Evolutionary conservation across 1,284 basidiomycete genomes (phyloP).

Genomic region (Cryptococcus floricola): DNA sequence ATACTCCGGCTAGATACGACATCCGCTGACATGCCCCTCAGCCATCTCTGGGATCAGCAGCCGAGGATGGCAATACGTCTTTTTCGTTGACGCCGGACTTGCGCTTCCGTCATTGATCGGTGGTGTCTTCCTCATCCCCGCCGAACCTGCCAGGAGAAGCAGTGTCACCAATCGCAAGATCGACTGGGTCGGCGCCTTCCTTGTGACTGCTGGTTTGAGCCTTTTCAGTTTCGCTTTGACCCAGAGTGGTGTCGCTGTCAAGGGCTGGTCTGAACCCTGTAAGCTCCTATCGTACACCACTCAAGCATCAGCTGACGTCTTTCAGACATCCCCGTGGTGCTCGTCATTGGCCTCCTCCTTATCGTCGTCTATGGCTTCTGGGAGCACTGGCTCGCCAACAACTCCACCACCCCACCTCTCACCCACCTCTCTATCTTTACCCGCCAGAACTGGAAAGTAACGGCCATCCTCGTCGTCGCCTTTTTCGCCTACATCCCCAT

Average conservation of each 20-base stretch:
- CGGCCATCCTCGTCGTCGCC: constrained; percentile 20
- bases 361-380: constrained; percentile 35
- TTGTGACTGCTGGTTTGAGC: constrained; percentile 30
- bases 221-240: constrained; percentile 32
- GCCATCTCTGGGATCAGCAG: constrained; percentile 4
- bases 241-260: constrained; percentile 23
- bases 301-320: neutral
- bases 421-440: constrained; percentile 27
- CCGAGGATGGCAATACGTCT: constrained; percentile 36
- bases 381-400: constrained; percentile 53
- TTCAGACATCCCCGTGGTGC: constrained; percentile 31
- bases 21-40: constrained; percentile 54
- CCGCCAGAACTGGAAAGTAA: constrained; percentile 21
- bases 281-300: constrained; percentile 3
- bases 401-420: constrained; percentile 35
- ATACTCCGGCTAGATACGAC: neutral
- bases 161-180: constrained; percentile 12
- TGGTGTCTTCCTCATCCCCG: constrained; percentile 32
- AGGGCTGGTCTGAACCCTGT: constrained; percentile 33
- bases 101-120: constrained; percentile 28
- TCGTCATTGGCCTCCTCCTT: constrained; percentile 32
- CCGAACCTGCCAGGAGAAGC: constrained; percentile 35
- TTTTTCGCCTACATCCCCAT: constrained; percentile 30
- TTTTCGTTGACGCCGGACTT: constrained; percentile 37
- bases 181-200: constrained; percentile 32